A percentile compares a stretch with the other conserved stretches of the same genome.
Evolutionary conservation across 805 yeast species (phyloP).

Genomic region (Scheffersomyces amazonensis): DNA sequence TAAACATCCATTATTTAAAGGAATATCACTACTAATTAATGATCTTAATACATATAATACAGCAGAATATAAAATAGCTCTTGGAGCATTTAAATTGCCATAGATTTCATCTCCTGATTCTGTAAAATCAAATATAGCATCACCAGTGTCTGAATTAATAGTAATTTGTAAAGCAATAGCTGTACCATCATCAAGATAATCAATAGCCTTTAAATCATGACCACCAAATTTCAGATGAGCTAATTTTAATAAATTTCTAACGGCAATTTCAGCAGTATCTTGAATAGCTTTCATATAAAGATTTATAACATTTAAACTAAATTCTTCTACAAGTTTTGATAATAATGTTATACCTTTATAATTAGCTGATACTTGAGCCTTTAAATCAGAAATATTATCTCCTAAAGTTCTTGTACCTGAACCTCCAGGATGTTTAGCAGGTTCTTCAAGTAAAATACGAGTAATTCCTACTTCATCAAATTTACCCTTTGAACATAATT

Average conservation of each 20-base stretch:
- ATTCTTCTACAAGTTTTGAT: conserved; percentile 58
- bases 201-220: conserved; percentile 48
- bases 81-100: conserved; percentile 91
- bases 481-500: conserved; percentile 62
- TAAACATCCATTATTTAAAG: conserved; percentile 91
- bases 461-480: conserved; percentile 75
- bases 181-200: conserved; percentile 81
- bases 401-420: conserved; percentile 82
- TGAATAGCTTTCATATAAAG: conserved; percentile 38
- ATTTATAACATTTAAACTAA: conserved; percentile 41
- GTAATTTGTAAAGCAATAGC: conserved; percentile 54
- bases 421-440: conserved; percentile 80
- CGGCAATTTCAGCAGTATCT: conserved; percentile 31
- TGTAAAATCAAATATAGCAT: conserved; percentile 75
- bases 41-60: conserved; percentile 84
- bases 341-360: conserved; percentile 76
- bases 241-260: conserved; percentile 26
- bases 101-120: conserved; percentile 87
- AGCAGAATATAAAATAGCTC: conserved; percentile 85
- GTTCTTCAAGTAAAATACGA: conserved; percentile 62
- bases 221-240: conserved; percentile 40
- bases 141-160: conserved; percentile 46
- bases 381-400: conserved; percentile 70
- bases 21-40: conserved; percentile 82
- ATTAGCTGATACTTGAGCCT: conserved; percentile 73